Base-by-base conservation (phyloP, 2,329 filamentous ascomycete species). In the Ophiocordyceps australis region DNA sequence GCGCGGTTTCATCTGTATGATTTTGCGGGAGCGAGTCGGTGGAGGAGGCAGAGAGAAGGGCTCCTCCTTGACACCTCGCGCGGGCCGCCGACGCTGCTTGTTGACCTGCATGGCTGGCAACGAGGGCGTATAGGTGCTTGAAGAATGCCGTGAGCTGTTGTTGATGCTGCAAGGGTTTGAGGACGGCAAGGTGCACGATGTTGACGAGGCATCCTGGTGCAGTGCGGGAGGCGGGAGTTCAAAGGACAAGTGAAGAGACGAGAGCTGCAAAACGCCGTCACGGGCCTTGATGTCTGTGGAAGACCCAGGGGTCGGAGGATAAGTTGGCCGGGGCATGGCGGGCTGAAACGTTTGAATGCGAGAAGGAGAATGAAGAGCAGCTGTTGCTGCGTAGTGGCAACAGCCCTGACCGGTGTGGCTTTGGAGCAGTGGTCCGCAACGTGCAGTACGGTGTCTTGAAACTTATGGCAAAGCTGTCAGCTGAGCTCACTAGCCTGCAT, bases 1-100 rank as follows among this genome's bases (percentile, higher is more conserved):
- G 15, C 57, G 52, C 12, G 68, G 86, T 51, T 92, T 93, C 85
- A 95, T 93, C 54, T 95, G 86, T 30, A 95, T 95, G 46, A 98
- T 95, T 56, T 91, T 95, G 41, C 86, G 75, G 22, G 82, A 80
- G 34, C 86, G 65, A 4, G 85, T 93, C 0, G 89, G 89, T 11
- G 86, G 89, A 8, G 89, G 89, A 13, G 89, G 89, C 11, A 98
- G 65, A 8, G 78, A 66, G 47, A 93, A 91, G 24, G 65, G 57
- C 37, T 72, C 65, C 35, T 70, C 74, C 29, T 59, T 56, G 30
- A 53, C 17, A 10, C 54, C 43, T 25, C 44, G 46, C 12, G 54
- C 48, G 11, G 65, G 62, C 0, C 59, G 55, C 29, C 65, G 53
- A 26, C 62, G 54, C n/a, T 58, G 52, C 37, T 66, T 65, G 35